A percentile compares a stretch with the other conserved stretches of the same genome.
Evolutionary conservation across 305 asterid species (phyloP).

Genomic region (Fraxinus greggii): DNA sequence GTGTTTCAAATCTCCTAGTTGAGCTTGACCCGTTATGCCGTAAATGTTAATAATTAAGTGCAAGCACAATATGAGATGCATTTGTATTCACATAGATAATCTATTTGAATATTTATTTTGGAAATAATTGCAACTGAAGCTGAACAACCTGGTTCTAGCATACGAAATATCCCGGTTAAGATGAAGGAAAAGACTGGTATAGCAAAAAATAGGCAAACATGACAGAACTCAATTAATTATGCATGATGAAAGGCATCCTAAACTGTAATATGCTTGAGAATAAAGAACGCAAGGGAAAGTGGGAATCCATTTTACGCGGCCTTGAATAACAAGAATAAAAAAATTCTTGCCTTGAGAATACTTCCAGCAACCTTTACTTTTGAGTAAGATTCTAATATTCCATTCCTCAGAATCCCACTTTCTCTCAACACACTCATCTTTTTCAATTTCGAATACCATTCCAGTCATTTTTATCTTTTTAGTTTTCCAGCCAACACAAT

Average conservation of each 20-base stretch:
- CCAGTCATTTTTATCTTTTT: conserved; percentile 43
- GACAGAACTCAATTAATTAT: not conserved
- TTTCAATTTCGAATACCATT: conserved; percentile 49
- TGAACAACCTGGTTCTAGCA: not conserved
- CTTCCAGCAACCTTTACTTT: conserved; percentile 32
- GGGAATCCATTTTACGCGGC: conserved; percentile 69
- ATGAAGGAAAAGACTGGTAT: not conserved
- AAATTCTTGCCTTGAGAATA: conserved; percentile 52
- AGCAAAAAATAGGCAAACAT: not conserved
- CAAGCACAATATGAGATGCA: not conserved
- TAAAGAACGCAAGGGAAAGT: conserved; percentile 31
- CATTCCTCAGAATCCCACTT: conserved; percentile 53
- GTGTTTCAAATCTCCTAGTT: not conserved
- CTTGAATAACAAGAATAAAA: conserved; percentile 34
- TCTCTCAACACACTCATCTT: conserved; percentile 29
- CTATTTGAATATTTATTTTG: not conserved
- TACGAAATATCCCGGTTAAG: not conserved
- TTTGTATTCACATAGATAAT: not conserved
- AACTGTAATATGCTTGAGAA: conserved; percentile 29
- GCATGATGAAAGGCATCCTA: conserved; percentile 32
- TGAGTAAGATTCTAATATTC: conserved; percentile 45
- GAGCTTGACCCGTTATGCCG: not conserved
- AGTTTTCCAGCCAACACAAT: conserved; percentile 24
- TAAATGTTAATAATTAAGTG: not conserved
- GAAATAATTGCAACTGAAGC: not conserved